phyloP scores from a whole-genome alignment of 768 basidiomycete species.

The Cystofilobasidium bisporidii region DNA sequence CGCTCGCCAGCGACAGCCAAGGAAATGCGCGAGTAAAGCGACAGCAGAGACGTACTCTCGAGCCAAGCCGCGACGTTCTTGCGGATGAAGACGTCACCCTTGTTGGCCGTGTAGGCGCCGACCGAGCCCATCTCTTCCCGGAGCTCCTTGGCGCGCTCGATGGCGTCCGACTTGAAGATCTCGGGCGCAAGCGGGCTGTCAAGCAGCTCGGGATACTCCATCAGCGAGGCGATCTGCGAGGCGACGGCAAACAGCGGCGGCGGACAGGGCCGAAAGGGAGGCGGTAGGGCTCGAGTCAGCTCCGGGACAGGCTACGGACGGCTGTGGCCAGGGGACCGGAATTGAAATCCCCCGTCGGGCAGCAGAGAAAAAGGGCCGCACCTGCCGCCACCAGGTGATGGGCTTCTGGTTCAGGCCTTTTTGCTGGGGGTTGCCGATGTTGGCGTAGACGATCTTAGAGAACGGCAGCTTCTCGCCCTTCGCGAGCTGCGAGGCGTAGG shows the following conservation, averaged over 20 bases:
- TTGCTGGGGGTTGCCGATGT: constrained; percentile 98
- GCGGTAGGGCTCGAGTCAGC: neutral
- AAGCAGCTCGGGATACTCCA: constrained; percentile 81
- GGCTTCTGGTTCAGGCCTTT: constrained; percentile 86
- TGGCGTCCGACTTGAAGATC: constrained; percentile 75
- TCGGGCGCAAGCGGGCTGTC: constrained; percentile 54
- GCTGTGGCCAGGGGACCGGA: neutral
- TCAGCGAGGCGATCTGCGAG: constrained; percentile 69
- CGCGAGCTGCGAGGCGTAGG: constrained; percentile 58
- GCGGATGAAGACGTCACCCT: constrained; percentile 82
- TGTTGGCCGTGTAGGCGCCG: constrained; percentile 92
- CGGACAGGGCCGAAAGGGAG: constrained; percentile 4
- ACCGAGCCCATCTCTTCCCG: constrained; percentile 76
- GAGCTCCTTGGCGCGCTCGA: constrained; percentile 72
- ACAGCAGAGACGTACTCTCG: constrained; percentile 50
- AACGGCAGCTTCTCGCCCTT: constrained; percentile 59
- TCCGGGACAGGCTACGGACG: neutral
- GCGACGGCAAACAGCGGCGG: neutral
- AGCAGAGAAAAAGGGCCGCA: constrained; percentile 37
- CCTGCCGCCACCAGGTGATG: constrained; percentile 86
- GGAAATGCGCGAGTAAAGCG: neutral
- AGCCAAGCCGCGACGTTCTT: constrained; percentile 84
- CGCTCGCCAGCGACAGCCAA: too few relatives aligned
- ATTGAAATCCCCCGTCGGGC: neutral
- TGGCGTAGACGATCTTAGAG: constrained; percentile 77